Percentiles rank a stretch among this genome's conserved stretches.
These are phyloP conservation scores for Scedosporium apiospermum DNA, from an alignment of 2,329 filamentous ascomycete species.

Conservation along the genomic window DNA sequence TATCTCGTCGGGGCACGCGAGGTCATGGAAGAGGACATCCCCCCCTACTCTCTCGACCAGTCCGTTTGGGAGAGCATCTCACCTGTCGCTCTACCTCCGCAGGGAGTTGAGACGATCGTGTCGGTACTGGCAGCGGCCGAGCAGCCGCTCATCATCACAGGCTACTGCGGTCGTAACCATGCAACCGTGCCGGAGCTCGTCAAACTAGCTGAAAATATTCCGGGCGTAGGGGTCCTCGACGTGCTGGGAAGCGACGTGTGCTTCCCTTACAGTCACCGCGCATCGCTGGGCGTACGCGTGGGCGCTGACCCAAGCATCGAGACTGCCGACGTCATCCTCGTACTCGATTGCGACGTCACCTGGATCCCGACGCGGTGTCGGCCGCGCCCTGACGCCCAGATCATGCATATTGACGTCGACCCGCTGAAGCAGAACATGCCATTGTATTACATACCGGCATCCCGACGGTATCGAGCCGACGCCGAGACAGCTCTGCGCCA, in stretches of 20 bases:
- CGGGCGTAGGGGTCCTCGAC: constrained; percentile 62
- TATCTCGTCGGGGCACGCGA: constrained; percentile 73
- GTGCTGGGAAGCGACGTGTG: constrained; percentile 74
- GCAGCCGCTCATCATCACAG: constrained; percentile 60
- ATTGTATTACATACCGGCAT: constrained; percentile 59
- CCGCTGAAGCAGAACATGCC: constrained; percentile 64
- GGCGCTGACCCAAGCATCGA: constrained; percentile 65
- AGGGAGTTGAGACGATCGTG: constrained; percentile 49
- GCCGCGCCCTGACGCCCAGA: constrained; percentile 39
- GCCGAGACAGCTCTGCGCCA: constrained; percentile 17
- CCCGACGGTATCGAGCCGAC: constrained; percentile 58
- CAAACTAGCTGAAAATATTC: constrained; percentile 56
- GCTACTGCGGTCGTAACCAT: constrained; percentile 63
- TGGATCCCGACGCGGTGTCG: constrained; percentile 76
- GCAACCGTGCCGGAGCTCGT: constrained; percentile 51
- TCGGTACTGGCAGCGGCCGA: constrained; percentile 54
- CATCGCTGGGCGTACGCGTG: constrained; percentile 61
- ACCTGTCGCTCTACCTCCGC: constrained; percentile 47
- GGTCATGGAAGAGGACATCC: constrained; percentile 75
- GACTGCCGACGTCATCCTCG: constrained; percentile 73
- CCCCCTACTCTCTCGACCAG: constrained; percentile 60
- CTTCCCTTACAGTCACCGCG: constrained; percentile 62
- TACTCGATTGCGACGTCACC: constrained; percentile 83
- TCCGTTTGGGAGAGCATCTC: constrained; percentile 61
- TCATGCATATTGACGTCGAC: constrained; percentile 58